Percentiles rank a stretch among this genome's conserved stretches.
phyloP scores from a whole-genome alignment of 148 eudicot species.

The Chenopodium formosanum region DNA sequence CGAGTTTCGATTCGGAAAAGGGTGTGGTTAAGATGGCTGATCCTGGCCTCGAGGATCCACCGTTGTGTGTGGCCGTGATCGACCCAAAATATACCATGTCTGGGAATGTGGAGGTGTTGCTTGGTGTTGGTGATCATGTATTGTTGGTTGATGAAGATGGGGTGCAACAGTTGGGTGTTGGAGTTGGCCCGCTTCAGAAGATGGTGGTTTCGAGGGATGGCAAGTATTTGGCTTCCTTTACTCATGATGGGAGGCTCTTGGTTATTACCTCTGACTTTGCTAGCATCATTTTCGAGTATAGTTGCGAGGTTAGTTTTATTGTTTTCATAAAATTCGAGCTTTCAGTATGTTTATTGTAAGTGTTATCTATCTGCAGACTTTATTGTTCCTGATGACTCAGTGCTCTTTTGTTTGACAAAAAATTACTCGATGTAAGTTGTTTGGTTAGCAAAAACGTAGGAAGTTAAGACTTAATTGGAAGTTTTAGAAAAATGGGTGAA shows the following conservation, averaged over 20 bases:
- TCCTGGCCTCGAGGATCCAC: slow-evolving; percentile 66
- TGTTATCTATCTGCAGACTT: not conserved
- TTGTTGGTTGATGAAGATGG: slow-evolving; percentile 91
- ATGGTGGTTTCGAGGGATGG: slow-evolving; percentile 85
- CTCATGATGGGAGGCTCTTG: slow-evolving; percentile 90
- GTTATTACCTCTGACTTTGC: slow-evolving; percentile 78
- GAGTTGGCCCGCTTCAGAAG: slow-evolving; percentile 82
- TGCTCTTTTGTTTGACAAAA: not conserved
- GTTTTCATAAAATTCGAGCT: not conserved
- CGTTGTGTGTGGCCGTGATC: slow-evolving; percentile 77
- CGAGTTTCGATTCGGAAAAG: slow-evolving; percentile 35
- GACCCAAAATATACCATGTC: slow-evolving; percentile 94
- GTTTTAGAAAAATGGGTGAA: too few relatives aligned
- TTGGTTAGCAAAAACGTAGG: not conserved
- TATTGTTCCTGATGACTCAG: not conserved
- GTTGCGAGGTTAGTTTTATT: slow-evolving; percentile 69
- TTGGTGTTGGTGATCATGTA: slow-evolving; percentile 73
- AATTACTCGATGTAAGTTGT: not conserved
- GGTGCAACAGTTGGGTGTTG: slow-evolving; percentile 66
- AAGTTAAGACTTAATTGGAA: too few relatives aligned
- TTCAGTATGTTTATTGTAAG: not conserved
- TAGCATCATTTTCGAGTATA: slow-evolving; percentile 65
- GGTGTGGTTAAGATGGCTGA: slow-evolving; percentile 65
- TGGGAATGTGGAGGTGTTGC: slow-evolving; percentile 86
- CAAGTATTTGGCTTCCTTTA: slow-evolving; percentile 75